Conservation (phyloP, 768 basidiomycete genomes). For the Lactarius sanguifluus region DNA sequence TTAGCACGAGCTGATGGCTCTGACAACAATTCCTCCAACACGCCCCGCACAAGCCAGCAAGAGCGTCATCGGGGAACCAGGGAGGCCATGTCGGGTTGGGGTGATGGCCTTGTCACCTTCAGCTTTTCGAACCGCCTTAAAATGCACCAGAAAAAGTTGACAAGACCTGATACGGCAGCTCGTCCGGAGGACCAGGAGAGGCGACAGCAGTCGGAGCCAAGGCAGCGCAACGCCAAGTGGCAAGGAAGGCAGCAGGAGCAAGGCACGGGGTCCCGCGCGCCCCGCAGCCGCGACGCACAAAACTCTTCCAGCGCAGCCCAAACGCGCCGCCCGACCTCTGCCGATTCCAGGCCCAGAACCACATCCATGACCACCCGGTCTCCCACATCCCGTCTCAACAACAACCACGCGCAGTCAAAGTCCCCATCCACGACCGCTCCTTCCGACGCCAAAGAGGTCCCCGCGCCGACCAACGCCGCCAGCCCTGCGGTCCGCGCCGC, state of each 20-base stretch:
- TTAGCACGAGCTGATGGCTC: slow-evolving; percentile 6
- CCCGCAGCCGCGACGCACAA: background rate
- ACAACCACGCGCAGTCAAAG: background rate
- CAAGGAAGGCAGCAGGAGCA: background rate
- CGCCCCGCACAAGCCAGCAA: too few species aligned
- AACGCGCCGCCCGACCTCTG: background rate
- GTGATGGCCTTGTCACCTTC: slow-evolving; percentile 17
- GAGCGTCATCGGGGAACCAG: too few species aligned
- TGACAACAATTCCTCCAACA: too few species aligned
- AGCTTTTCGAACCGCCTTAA: slow-evolving; percentile 18
- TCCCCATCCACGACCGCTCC: background rate
- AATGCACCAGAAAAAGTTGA: background rate
- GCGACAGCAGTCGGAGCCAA: background rate
- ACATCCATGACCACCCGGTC: slow-evolving; percentile 12
- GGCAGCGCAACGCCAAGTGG: background rate
- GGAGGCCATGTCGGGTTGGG: slow-evolving; percentile 5
- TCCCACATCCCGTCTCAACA: background rate
- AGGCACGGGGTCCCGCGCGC: background rate
- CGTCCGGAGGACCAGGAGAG: background rate
- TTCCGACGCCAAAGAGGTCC: background rate
- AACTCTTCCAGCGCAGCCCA: background rate
- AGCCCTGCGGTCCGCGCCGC: background rate
- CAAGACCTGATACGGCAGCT: background rate
- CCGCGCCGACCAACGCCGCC: background rate
- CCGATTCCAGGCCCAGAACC: background rate